Evolutionary conservation across 306 rosid genomes (phyloP).

Genomic region (Prunus armeniaca): DNA sequence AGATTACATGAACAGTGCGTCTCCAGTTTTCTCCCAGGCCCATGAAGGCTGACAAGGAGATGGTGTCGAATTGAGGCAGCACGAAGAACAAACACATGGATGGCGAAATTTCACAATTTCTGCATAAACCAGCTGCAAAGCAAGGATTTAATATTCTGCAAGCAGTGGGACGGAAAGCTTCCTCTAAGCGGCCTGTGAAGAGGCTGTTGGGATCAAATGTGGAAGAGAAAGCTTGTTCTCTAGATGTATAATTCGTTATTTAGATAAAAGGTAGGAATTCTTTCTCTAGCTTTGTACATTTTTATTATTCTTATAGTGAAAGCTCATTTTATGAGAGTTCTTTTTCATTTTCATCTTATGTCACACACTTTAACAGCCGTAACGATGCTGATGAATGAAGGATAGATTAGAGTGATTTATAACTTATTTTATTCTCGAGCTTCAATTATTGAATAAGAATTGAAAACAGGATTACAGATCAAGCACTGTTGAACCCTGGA

Average conservation of each 20-base stretch:
- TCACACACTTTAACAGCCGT: too few species aligned
- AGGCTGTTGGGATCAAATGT: neutral
- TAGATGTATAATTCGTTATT: neutral
- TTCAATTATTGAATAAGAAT: neutral
- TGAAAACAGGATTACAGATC: neutral
- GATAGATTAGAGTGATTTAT: neutral
- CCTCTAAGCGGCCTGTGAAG: neutral
- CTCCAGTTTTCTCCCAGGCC: conserved; percentile 10
- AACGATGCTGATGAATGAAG: neutral
- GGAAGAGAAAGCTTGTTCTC: conserved; percentile 1
- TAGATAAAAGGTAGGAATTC: neutral
- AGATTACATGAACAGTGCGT: neutral
- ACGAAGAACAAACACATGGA: neutral
- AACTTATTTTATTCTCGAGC: neutral
- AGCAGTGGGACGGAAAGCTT: conserved; percentile 10
- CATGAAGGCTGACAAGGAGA: neutral
- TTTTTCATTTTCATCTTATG: neutral
- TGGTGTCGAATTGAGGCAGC: neutral
- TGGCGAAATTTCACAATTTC: neutral
- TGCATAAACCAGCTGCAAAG: neutral
- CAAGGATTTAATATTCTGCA: neutral
- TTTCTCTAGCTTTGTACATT: neutral
- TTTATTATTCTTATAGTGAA: conserved; percentile 7
- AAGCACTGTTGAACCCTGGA: neutral
- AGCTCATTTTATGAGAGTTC: neutral